Percentiles rank a stretch among this genome's conserved stretches.
phyloP scores from a whole-genome alignment of 1,284 basidiomycete species.

The Melampsora americana region DNA sequence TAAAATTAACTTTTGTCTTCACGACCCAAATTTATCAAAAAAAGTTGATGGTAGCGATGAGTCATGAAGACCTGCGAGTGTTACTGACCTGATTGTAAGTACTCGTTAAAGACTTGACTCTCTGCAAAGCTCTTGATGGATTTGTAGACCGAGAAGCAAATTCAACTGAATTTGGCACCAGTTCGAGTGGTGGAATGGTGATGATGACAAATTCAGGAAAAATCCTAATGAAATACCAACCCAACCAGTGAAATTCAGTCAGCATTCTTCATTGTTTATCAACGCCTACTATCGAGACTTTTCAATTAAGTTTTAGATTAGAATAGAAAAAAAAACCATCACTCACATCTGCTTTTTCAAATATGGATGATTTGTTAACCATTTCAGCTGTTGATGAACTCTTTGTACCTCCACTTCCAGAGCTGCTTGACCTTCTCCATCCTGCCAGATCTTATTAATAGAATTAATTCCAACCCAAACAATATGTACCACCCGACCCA shows the following conservation, averaged over 20 bases:
- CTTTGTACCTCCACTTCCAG: not conserved
- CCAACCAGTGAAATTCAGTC: too few relatives aligned
- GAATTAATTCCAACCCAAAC: slow-evolving; percentile 41
- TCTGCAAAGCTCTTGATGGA: slow-evolving; percentile 6
- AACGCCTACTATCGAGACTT: not conserved
- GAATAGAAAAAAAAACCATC: too few relatives aligned
- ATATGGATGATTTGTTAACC: not conserved
- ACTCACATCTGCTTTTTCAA: slow-evolving; percentile 17
- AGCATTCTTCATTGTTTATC: too few relatives aligned
- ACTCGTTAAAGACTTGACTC: not conserved
- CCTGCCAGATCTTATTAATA: slow-evolving; percentile 34
- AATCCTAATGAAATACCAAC: too few relatives aligned
- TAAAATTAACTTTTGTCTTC: too few relatives aligned
- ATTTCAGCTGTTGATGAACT: slow-evolving; percentile 12
- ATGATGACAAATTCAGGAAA: slow-evolving; percentile 21
- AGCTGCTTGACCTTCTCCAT: slow-evolving; percentile 2
- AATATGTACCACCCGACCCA: slow-evolving; percentile 22
- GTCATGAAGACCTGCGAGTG: too few relatives aligned
- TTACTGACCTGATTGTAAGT: too few relatives aligned
- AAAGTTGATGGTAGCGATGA: too few relatives aligned
- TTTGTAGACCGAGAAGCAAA: not conserved
- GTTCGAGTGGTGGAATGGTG: slow-evolving; percentile 36
- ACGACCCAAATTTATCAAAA: too few relatives aligned
- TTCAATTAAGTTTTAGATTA: not conserved
- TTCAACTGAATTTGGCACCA: slow-evolving; percentile 16